phyloP scores from a whole-genome alignment of 805 yeast species.

The Trichomonascus vanleenenianus region DNA sequence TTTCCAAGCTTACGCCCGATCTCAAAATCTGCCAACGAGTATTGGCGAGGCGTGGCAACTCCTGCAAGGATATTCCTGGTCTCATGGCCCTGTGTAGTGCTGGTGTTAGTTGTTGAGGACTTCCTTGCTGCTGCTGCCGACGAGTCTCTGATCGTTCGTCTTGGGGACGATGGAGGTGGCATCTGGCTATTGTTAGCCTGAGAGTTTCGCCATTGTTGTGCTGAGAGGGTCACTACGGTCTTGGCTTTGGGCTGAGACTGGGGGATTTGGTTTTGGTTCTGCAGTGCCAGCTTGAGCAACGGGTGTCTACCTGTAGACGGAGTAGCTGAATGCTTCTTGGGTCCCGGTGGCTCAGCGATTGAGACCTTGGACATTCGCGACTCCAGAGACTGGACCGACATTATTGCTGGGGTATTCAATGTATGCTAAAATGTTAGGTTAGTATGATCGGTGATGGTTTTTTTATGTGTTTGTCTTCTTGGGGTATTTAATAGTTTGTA shows the following conservation, averaged over 20 bases:
- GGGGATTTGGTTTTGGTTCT: constrained; percentile 15
- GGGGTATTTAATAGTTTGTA: neutral
- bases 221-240: constrained; percentile 7
- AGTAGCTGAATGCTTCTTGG: neutral
- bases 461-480: neutral
- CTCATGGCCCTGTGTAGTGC: neutral
- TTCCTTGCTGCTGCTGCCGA: neutral
- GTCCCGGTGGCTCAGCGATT: constrained; percentile 11
- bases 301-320: constrained; percentile 14
- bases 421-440: constrained; percentile 1
- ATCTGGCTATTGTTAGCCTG: constrained; percentile 2
- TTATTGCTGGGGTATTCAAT: neutral
- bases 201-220: constrained; percentile 13
- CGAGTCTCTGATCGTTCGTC: constrained; percentile 1
- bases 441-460: neutral
- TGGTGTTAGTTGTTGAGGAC: neutral
- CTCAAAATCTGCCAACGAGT: constrained; percentile 61
- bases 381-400: constrained; percentile 18
- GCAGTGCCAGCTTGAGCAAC: constrained; percentile 17
- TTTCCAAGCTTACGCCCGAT: constrained; percentile 83
- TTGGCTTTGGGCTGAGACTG: constrained; percentile 7
- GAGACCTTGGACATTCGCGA: constrained; percentile 16
- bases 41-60: constrained; percentile 21
- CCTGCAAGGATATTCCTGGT: constrained; percentile 16
- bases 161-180: constrained; percentile 12